Evolutionary conservation across 2,329 filamentous ascomycete species (phyloP), one percentile per base, ranked within the genome.

Genomic region (Metarhizium brunneum): DNA sequence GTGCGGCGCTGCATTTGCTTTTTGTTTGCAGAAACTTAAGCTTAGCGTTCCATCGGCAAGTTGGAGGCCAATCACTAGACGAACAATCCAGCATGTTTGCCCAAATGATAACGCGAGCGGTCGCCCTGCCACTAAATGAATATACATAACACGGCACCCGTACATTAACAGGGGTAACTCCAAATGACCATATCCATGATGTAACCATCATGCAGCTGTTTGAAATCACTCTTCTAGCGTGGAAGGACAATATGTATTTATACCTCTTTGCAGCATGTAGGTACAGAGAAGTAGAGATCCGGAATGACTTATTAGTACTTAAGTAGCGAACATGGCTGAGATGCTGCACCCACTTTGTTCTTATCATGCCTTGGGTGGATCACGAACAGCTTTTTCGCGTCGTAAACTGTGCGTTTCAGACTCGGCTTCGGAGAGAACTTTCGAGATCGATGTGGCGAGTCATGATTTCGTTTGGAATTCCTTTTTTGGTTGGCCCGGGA

Each of bases 171-270:
- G 36, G 54, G 54, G 16, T 50, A 13, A 45, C 45, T 53, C n/a
- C 50, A 56, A 50, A 56, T 56, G 45, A 53, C 54, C 43, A 25
- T 35, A 7, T 50, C 42, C 38, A 16, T 14, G 4, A 25, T 20
- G 30, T 43, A 32, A 38, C 20, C 50, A 36, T 50, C 20, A 49
- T 53, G 50, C 50, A 56, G 32, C 50, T 25, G 52, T 40, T 25
- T n/a, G n/a, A 35, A 42, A 25, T 11, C 25, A 25, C 32, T 29
- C 30, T 11, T 25, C 13, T 18, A 47, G 20, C 13, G 13, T n/a
- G 43, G 10, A 11, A n/a, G 18, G n/a, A 47, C 40, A n/a, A 20
- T 10, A 47, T 25, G 25, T 25, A 25, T 25, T 25, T 2, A 47
- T 47, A n/a, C 43, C n/a, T 25, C 43, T 47, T 47, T 47, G 20